Conservation (phyloP, 2,329 filamentous ascomycete species). For the Tolypocladium cylindrosporum region DNA sequence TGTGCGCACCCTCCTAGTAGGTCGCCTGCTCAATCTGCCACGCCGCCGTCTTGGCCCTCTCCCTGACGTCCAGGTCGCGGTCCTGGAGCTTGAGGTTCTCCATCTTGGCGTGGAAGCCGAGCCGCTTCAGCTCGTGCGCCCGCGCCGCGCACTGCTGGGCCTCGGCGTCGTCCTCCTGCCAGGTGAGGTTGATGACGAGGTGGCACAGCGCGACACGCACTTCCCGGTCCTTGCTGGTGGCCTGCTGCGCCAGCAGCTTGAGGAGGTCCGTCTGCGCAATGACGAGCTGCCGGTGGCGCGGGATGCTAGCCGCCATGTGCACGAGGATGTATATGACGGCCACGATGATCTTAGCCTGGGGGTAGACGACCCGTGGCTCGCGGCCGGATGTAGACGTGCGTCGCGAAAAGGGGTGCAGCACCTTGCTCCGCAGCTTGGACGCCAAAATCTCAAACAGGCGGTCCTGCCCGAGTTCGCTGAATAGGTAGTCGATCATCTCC, state of each 20-base stretch:
- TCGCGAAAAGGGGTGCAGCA: conserved; percentile 42
- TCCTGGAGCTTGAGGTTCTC: conserved; percentile 54
- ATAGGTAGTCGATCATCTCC: conserved; percentile 77
- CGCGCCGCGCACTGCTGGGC: conserved; percentile 54
- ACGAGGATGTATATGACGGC: conserved; percentile 75
- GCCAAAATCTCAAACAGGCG: conserved; percentile 73
- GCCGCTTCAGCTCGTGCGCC: conserved; percentile 54
- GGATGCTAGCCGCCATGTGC: conserved; percentile 75
- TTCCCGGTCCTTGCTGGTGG: conserved; percentile 60
- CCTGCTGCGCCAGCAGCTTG: conserved; percentile 60
- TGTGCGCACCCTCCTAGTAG: conserved; percentile 8
- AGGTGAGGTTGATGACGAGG: conserved; percentile 77
- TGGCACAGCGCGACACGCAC: conserved; percentile 75
- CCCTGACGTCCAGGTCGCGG: conserved; percentile 68
- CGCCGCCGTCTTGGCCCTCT: conserved; percentile 71
- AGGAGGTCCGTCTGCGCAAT: conserved; percentile 70
- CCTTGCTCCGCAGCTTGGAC: conserved; percentile 60
- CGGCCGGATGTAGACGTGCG: conserved; percentile 21
- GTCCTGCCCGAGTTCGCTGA: conserved; percentile 65
- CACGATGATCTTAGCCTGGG: conserved; percentile 61
- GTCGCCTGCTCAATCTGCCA: conserved; percentile 53
- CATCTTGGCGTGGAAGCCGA: conserved; percentile 63
- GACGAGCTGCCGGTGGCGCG: conserved; percentile 67
- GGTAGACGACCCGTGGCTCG: conserved; percentile 43
- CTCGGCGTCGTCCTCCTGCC: conserved; percentile 66